phyloP scores from a whole-genome alignment of 2,329 filamentous ascomycete species.

The Cladophialophora yegresii region DNA sequence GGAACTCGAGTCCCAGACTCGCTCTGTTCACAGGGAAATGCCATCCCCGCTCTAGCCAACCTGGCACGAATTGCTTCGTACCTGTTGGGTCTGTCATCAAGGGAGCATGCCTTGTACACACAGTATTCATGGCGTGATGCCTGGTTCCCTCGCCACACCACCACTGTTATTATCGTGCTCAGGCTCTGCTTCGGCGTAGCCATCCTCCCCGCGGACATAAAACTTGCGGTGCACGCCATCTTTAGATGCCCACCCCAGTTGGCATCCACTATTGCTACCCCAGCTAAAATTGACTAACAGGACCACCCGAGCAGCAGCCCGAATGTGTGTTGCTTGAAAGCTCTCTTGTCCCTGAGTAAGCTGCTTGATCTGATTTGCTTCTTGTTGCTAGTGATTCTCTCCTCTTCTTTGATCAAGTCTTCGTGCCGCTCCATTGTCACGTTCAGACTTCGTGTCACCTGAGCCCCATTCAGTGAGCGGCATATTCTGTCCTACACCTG shows the following conservation, averaged over 20 bases:
- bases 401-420: not conserved
- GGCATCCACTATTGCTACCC: slow-evolving; percentile 6
- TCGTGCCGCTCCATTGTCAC: not conserved
- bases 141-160: not conserved
- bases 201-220: not conserved
- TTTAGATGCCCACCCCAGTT: not conserved
- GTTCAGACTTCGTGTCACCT: slow-evolving; percentile 3
- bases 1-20: not conserved
- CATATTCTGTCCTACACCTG: not conserved
- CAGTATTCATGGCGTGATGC: not conserved
- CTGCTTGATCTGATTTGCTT: not conserved
- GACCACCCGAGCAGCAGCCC: slow-evolving; percentile 2
- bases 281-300: slow-evolving; percentile 11
- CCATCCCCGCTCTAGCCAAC: not conserved
- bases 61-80: not conserved
- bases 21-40: not conserved
- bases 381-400: not conserved
- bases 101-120: not conserved
- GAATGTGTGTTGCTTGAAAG: not conserved
- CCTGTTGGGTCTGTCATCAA: not conserved
- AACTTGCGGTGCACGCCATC: not conserved
- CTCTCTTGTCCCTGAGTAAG: not conserved
- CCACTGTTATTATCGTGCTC: not conserved
- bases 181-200: not conserved
- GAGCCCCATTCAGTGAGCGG: slow-evolving; percentile 1